Percentiles rank a stretch among this genome's conserved stretches.
Evolutionary conservation across 1,139 yeast genomes (phyloP).

Genomic region (Yamadazyma blattariae): DNA sequence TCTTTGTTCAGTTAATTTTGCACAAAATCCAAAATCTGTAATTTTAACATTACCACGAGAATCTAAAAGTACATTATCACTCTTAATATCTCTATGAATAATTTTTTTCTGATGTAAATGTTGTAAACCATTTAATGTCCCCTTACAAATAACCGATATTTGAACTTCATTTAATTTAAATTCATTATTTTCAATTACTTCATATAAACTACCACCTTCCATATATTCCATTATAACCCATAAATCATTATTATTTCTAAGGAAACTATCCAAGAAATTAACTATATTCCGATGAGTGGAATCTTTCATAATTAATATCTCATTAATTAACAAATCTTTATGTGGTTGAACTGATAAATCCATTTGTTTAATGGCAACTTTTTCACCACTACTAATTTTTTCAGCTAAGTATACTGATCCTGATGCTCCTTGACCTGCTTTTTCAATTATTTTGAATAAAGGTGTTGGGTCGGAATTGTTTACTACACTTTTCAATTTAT

Average conservation of each 20-base stretch:
- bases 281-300: conserved; percentile 48
- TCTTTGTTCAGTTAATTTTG: conserved; percentile 88
- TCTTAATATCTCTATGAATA: conserved; percentile 93
- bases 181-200: conserved; percentile 82
- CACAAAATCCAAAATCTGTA: conserved; percentile 98
- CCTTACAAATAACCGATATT: conserved; percentile 86
- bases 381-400: conserved; percentile 42
- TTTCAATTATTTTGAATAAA: conserved; percentile 80
- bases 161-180: conserved; percentile 66
- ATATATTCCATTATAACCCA: conserved; percentile 97
- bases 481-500: conserved; percentile 80
- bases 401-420: conserved; percentile 94
- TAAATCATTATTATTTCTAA: conserved; percentile 44
- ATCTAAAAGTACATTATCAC: conserved; percentile 88
- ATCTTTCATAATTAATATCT: conserved; percentile 49
- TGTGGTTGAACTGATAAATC: conserved; percentile 90
- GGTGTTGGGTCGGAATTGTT: conserved; percentile 81
- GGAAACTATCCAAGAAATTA: conserved; percentile 45
- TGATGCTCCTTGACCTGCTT: conserved; percentile 99
- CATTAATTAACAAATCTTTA: conserved; percentile 78
- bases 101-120: conserved; percentile 89
- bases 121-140: conserved; percentile 88
- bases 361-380: conserved; percentile 93
- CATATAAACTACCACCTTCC: conserved; percentile 82
- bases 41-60: conserved; percentile 87